These are phyloP conservation scores for Aspergillus uvarum DNA, from an alignment of 2,329 filamentous ascomycete species.

Conservation along the genomic window DNA sequence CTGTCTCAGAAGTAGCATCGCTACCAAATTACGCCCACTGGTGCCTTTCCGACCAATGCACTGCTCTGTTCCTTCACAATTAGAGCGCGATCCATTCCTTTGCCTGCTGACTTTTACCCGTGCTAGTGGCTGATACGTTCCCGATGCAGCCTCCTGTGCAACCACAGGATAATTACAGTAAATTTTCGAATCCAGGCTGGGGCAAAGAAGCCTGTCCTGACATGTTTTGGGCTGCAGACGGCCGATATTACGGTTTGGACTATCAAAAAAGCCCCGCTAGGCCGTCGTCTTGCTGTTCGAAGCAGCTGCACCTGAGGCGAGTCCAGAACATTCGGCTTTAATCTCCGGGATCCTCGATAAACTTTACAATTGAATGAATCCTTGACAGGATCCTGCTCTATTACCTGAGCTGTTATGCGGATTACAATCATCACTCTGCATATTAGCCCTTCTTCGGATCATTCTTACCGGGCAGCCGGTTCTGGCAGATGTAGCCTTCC, in stretches of 20 bases:
- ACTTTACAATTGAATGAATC: conserved; percentile 3
- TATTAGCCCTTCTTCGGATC: background rate
- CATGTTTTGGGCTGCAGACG: conserved; percentile 16
- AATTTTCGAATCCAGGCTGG: background rate
- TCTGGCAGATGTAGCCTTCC: background rate
- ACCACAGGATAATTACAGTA: conserved; percentile 8
- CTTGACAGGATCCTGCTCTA: conserved; percentile 1
- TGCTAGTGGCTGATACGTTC: conserved; percentile 4
- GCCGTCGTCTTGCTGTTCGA: conserved; percentile 5
- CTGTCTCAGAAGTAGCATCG: background rate
- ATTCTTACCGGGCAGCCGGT: background rate
- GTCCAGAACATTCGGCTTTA: conserved; percentile 22
- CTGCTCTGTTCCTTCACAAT: background rate
- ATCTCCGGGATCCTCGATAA: conserved; percentile 15
- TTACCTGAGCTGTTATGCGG: background rate
- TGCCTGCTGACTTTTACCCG: conserved; percentile 6
- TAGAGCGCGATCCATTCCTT: background rate
- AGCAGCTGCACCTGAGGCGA: conserved; percentile 5
- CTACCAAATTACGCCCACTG: conserved; percentile 2
- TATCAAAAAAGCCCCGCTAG: conserved; percentile 2
- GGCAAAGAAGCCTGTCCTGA: background rate
- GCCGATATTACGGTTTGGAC: conserved; percentile 14
- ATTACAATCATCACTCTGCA: conserved; percentile 2
- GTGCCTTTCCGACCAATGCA: conserved; percentile 4
- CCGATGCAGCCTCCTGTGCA: conserved; percentile 5